phyloP scores from a whole-genome alignment of 2,329 filamentous ascomycete genomes.

The Venturia nashicola region DNA sequence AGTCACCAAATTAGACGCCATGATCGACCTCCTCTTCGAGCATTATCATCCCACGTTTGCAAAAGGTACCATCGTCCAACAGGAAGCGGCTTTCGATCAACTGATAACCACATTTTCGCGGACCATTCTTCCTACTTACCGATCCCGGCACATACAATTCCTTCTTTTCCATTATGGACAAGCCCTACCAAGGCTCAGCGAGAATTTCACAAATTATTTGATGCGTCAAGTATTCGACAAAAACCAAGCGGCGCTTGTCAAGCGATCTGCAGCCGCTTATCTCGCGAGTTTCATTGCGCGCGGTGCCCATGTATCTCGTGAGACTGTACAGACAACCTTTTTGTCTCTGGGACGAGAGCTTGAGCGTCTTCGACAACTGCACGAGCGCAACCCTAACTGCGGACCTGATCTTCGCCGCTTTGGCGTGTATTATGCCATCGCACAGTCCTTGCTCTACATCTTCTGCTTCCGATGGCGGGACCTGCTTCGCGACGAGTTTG shows the following conservation, averaged over 20 bases:
- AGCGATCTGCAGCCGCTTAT: slow-evolving; percentile 81
- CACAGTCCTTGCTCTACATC: slow-evolving; percentile 85
- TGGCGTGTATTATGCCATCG: slow-evolving; percentile 71
- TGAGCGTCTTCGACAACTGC: slow-evolving; percentile 57
- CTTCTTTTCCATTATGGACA: slow-evolving; percentile 93
- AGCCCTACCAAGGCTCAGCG: slow-evolving; percentile 61
- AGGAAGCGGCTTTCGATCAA: slow-evolving; percentile 62
- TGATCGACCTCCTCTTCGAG: slow-evolving; percentile 77
- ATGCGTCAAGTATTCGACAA: slow-evolving; percentile 62
- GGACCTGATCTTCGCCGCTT: slow-evolving; percentile 80
- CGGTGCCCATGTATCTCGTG: slow-evolving; percentile 65
- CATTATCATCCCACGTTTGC: slow-evolving; percentile 49
- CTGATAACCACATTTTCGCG: slow-evolving; percentile 76
- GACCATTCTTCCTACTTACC: slow-evolving; percentile 81
- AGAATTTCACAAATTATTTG: slow-evolving; percentile 70
- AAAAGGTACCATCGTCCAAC: slow-evolving; percentile 53
- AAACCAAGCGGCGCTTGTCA: slow-evolving; percentile 54
- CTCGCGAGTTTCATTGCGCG: slow-evolving; percentile 89
- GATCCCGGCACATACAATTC: slow-evolving; percentile 88
- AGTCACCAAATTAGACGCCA: slow-evolving; percentile 81
- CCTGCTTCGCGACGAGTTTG: slow-evolving; percentile 41
- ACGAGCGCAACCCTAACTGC: slow-evolving; percentile 52
- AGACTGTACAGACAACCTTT: slow-evolving; percentile 73
- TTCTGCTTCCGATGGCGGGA: slow-evolving; percentile 98
- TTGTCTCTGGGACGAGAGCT: slow-evolving; percentile 66